Base-by-base conservation (phyloP, 179 eudicot species). In the Heliamphora pulchella region DNA sequence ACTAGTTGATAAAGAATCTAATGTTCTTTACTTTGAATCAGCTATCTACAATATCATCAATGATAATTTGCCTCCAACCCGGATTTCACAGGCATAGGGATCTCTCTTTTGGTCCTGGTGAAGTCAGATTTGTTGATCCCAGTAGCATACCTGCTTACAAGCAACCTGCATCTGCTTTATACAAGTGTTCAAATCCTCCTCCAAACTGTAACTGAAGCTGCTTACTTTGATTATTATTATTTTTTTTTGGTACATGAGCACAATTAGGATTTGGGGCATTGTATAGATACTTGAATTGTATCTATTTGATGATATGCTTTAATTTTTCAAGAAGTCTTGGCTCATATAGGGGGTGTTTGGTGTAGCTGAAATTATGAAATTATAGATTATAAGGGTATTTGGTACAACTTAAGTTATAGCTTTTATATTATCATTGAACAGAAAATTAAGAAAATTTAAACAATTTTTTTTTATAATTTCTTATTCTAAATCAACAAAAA, bases 141-240 rank as follows among this genome's bases (percentile, higher is more conserved):
- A 88, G 86, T 74, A 91, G 94, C 78, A 88, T 95, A 83, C 98
- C 97, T 57, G 73, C 83, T 41, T 90, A 90, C 80, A 93, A 95
- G 85, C 93, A 89, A 76, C 98, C 97, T 18, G 85, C 93, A 15
- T 91, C 93, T 55, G 89, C 89, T 77, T 87, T 93, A 10, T 95
- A 91, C 41, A 93, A 93, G 84, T 95, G 98, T 83, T 85, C 82
- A 20, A 95, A 95, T 79, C 98, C 98, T 17, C 98, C 98, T n/a
- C n/a, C n/a, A 17, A 95, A 81, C 79, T 95, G 98, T 81, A 93
- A 86, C 64, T 92, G 79, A 84, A 64, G 48, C 47, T 31, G 44
- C 50, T 57, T 70, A 1, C 15, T 2, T 61, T 5, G 22, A n/a
- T n/a, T n/a, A n/a, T 7, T 22, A 7, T 3, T 58, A 8, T 58